Percentiles rank a stretch among this genome's conserved stretches.
Evolutionary conservation across 1,139 yeast species (phyloP).

Genomic region (Protomyces inundatus): DNA sequence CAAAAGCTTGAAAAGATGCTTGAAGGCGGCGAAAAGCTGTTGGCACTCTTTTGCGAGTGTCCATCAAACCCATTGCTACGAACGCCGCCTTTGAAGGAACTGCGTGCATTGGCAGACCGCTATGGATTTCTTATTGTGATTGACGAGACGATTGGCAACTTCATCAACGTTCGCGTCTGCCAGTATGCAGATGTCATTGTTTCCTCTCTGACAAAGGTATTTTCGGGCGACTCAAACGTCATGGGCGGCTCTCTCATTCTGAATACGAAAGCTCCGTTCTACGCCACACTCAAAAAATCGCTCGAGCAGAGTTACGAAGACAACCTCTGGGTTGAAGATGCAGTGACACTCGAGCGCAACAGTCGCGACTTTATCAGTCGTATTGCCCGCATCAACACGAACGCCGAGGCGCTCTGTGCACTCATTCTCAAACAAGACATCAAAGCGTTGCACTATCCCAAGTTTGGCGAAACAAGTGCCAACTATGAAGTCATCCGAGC

Average conservation of each 20-base stretch:
- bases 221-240: conserved; percentile 90
- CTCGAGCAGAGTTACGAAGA: conserved; percentile 61
- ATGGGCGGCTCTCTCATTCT: conserved; percentile 85
- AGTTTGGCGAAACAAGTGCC: conserved; percentile 48
- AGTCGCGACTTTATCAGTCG: conserved; percentile 79
- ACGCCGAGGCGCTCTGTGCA: conserved; percentile 53
- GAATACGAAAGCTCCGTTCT: conserved; percentile 59
- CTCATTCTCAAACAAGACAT: conserved; percentile 43
- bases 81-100: conserved; percentile 67
- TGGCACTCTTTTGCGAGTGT: conserved; percentile 81
- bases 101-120: conserved; percentile 60
- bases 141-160: conserved; percentile 92
- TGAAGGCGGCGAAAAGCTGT: conserved; percentile 56
- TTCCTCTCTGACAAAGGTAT: conserved; percentile 82
- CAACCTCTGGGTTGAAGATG: conserved; percentile 87
- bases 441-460: conserved; percentile 67
- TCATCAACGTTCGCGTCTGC: conserved; percentile 73
- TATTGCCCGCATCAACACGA: conserved; percentile 59
- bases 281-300: conserved; percentile 50
- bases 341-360: conserved; percentile 83
- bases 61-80: conserved; percentile 88
- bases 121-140: conserved; percentile 73
- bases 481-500: conserved; percentile 70
- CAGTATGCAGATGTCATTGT: conserved; percentile 81
- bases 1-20: conserved; percentile 58